Evolutionary conservation across 225 moss, liverwort and hornwort species (phyloP), one percentile per base, ranked within the genome.

Genomic region (Bryoerythrophyllum caledonicum): DNA sequence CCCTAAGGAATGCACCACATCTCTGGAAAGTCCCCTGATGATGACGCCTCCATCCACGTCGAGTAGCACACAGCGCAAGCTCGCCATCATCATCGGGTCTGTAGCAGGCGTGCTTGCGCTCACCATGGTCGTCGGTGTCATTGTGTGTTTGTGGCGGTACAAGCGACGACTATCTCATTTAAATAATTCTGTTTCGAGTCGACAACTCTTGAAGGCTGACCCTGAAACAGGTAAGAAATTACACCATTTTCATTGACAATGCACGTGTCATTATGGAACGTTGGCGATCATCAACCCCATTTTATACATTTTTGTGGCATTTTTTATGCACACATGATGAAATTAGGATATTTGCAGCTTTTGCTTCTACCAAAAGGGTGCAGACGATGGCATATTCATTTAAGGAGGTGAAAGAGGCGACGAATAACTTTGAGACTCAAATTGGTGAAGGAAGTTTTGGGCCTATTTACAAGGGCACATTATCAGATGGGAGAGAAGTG

Each of bases 381-480:
- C 76, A 78, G 58, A 63, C 70, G 61, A 73, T 69, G 73, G 78
- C 79, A 25, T 81, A 76, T 48, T 76, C 70, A 3, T 76, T 82
- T 28, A 78, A 53, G 37, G 82, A 85, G 48, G 73, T 85, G 1
- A 72, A 69, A 67, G 51, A 63, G 4, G 72, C 75, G 49, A 88
- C 88, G 19, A 60, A 78, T 6, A 61, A 78, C 30, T 88, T 85
- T 49, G 67, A 70, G 27, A 25, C 48, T 23, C 68, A 77, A 72
- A 82, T 85, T 10, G 35, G 78, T 26, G 80, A 78, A 61, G 82
- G 80, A 49, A 74, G 78, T 73, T 82, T 80, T 25, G 80, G 85
- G 43, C 75, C 68, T 72, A 73, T 80, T 28, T 85, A 77, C 66
- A 60, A 66, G 59, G 88, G 88, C 15, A 34, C 1, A 34, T 21